phyloP scores from a whole-genome alignment of 1,284 basidiomycete genomes.

The Ceraceosorus guamensis region DNA sequence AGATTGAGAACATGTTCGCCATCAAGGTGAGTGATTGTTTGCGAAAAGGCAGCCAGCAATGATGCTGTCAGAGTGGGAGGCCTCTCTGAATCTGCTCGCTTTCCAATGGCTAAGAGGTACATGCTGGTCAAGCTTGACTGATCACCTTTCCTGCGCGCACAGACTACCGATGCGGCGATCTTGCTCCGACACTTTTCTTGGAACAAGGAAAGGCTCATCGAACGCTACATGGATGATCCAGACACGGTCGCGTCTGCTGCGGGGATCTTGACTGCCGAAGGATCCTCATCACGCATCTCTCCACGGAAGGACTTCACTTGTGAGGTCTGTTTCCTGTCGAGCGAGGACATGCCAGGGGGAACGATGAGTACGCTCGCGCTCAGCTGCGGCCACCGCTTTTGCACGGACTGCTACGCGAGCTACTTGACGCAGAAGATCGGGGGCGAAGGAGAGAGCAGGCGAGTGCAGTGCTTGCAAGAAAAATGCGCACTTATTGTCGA shows the following conservation, averaged over 20 bases:
- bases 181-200: constrained; percentile 79
- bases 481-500: constrained; percentile 69
- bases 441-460: constrained; percentile 74
- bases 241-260: constrained; percentile 41
- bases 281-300: constrained; percentile 15
- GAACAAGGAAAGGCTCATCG: constrained; percentile 85
- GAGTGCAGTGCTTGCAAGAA: constrained; percentile 86
- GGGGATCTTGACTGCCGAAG: constrained; percentile 32
- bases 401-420: constrained; percentile 69
- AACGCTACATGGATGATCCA: constrained; percentile 46
- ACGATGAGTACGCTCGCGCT: constrained; percentile 38
- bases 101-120: too few species aligned
- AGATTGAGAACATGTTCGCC: constrained; percentile 43
- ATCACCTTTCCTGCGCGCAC: constrained; percentile 50
- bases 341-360: constrained; percentile 26
- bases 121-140: not conserved
- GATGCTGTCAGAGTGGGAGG: too few species aligned
- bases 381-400: constrained; percentile 44
- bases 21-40: constrained; percentile 40
- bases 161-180: constrained; percentile 58
- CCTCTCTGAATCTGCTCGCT: too few species aligned
- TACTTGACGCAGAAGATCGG: constrained; percentile 79
- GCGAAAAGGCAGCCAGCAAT: constrained; percentile 13
- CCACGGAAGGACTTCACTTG: constrained; percentile 36
- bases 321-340: constrained; percentile 37